These are phyloP conservation scores for Vitis riparia DNA, from an alignment of 164 flowering plant species.

Conservation along the genomic window DNA sequence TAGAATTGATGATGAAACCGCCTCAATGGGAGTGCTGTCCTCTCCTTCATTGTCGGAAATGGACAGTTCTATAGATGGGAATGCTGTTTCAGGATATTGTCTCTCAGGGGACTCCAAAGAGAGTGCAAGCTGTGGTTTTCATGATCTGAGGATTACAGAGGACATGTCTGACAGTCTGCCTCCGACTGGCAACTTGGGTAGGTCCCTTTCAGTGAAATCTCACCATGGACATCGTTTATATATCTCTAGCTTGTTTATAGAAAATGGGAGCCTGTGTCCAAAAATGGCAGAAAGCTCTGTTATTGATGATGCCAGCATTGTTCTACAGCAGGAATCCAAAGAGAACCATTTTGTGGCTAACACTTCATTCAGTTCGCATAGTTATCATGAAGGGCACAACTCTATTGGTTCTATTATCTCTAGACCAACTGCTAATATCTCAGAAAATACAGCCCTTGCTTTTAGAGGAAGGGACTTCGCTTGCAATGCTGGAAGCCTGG, in stretches of 20 bases:
- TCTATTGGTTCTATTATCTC: constrained; percentile 6
- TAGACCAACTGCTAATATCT: not conserved
- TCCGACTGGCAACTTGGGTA: not conserved
- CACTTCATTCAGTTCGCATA: not conserved
- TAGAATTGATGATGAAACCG: not conserved
- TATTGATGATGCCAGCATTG: constrained; percentile 1
- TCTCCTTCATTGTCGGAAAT: not conserved
- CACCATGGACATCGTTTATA: constrained; percentile 17
- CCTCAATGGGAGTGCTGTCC: not conserved
- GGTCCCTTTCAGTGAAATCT: constrained; percentile 14
- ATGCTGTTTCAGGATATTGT: constrained; percentile 9
- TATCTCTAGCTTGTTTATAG: constrained; percentile 16
- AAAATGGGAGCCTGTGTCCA: constrained; percentile 14
- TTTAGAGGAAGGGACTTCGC: constrained; percentile 13
- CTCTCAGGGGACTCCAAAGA: constrained; percentile 17
- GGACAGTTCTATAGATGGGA: not conserved
- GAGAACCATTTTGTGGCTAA: constrained; percentile 4
- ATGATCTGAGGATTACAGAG: constrained; percentile 10
- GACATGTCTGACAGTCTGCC: constrained; percentile 14
- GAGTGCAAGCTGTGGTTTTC: constrained; percentile 11
- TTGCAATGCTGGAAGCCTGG: constrained; percentile 19
- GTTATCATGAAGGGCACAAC: constrained; percentile 4
- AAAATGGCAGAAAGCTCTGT: not conserved
- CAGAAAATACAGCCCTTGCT: constrained; percentile 14
- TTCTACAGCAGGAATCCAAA: too few species aligned